Evolutionary conservation across 1,284 basidiomycete genomes (phyloP).

Genomic region (Ceraceosorus guamensis): DNA sequence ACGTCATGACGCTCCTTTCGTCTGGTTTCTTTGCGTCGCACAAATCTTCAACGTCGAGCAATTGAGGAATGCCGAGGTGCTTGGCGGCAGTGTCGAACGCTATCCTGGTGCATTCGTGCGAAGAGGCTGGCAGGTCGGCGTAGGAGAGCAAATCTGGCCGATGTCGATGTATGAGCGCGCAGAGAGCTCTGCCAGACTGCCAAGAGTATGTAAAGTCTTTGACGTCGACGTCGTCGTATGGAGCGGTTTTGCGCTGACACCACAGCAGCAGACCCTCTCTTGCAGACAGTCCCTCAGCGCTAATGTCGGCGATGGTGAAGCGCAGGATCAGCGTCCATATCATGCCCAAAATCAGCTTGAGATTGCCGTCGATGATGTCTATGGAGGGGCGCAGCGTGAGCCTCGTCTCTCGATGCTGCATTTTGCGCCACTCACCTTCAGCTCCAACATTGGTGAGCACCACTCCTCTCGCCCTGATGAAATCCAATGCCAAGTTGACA

Average conservation of each 20-base stretch:
- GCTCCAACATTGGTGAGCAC: conserved; percentile 96
- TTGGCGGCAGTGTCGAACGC: conserved; percentile 20
- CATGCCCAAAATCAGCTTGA: conserved; percentile 96
- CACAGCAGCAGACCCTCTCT: conserved; percentile 88
- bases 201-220: conserved; percentile 87
- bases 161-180: conserved; percentile 92
- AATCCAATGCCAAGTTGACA: conserved; percentile 89
- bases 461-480: conserved; percentile 87
- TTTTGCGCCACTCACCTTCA: conserved; percentile 58
- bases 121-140: conserved; percentile 65
- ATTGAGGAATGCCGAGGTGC: conserved; percentile 57
- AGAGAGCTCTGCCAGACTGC: conserved; percentile 88
- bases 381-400: neutral
- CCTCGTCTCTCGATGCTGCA: neutral
- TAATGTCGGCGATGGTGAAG: conserved; percentile 97
- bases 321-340: conserved; percentile 87
- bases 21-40: conserved; percentile 81
- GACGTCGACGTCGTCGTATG: conserved; percentile 84
- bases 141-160: conserved; percentile 90
- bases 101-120: conserved; percentile 27
- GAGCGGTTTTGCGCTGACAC: conserved; percentile 92
- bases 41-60: conserved; percentile 93
- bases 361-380: conserved; percentile 96
- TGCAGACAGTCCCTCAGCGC: conserved; percentile 91
- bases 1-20: conserved; percentile 91